These are phyloP conservation scores for Isatis tinctoria DNA, from an alignment of 345 rosid species.

Conservation along the genomic window DNA sequence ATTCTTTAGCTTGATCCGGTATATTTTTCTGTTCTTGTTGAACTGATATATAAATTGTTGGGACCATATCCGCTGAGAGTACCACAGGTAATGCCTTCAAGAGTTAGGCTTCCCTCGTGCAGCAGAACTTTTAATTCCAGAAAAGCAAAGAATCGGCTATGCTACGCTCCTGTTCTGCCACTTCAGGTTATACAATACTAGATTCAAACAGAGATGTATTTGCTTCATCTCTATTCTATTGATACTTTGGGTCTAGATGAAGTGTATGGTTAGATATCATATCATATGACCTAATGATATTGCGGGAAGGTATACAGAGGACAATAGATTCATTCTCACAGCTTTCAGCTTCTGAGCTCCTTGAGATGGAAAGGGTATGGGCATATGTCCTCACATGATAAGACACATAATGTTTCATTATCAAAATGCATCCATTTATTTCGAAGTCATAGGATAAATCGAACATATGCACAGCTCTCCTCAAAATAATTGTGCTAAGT, in stretches of 20 bases:
- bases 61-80: slow-evolving; percentile 85
- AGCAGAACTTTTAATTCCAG: slow-evolving; percentile 68
- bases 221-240: slow-evolving; percentile 6
- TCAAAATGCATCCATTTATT: neutral
- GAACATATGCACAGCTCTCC: neutral
- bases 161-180: slow-evolving; percentile 68
- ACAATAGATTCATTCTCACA: slow-evolving; percentile 82
- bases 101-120: slow-evolving; percentile 81
- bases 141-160: slow-evolving; percentile 80
- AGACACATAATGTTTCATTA: neutral
- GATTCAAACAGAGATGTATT: slow-evolving; percentile 5
- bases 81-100: slow-evolving; percentile 88
- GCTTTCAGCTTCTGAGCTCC: slow-evolving; percentile 57
- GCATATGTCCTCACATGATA: neutral
- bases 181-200: slow-evolving; percentile 60
- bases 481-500: neutral
- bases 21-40: slow-evolving; percentile 32
- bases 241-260: neutral
- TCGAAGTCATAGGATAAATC: neutral
- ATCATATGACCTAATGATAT: slow-evolving; percentile 11
- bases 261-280: neutral
- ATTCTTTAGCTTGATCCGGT: neutral
- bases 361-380: slow-evolving; percentile 75
- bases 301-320: slow-evolving; percentile 79
- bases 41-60: slow-evolving; percentile 57